Percentiles rank a stretch among this genome's conserved stretches.
phyloP scores from a whole-genome alignment of 495 filamentous ascomycete genomes.

The Halenospora varia region DNA sequence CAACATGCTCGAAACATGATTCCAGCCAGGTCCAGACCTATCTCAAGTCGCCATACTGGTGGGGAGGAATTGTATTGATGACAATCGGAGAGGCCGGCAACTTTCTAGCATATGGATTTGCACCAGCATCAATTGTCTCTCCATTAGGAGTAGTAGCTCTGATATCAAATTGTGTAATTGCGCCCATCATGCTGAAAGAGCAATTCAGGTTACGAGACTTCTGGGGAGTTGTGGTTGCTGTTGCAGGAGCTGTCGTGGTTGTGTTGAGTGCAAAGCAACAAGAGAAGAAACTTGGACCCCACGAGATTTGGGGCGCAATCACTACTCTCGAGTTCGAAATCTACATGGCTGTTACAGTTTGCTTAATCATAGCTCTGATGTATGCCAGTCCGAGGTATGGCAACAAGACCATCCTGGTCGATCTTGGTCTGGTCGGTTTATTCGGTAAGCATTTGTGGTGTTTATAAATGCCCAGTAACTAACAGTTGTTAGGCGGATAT shows the following conservation, averaged over 20 bases:
- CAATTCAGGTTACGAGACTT: conserved; percentile 79
- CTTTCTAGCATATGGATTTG: conserved; percentile 96
- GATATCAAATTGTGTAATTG: conserved; percentile 94
- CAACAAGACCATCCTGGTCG: conserved; percentile 79
- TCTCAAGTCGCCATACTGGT: conserved; percentile 91
- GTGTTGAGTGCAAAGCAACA: conserved; percentile 87
- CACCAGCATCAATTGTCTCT: conserved; percentile 97
- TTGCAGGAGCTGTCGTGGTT: conserved; percentile 85
- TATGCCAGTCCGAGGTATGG: conserved; percentile 81
- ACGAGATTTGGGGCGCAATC: conserved; percentile 86
- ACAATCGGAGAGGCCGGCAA: conserved; percentile 91
- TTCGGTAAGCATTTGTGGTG: conserved; percentile 60
- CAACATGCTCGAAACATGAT: conserved; percentile 28
- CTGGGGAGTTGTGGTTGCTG: conserved; percentile 79
- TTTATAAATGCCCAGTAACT: conserved; percentile 24
- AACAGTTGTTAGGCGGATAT: conserved; percentile 66
- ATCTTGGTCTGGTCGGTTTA: conserved; percentile 86
- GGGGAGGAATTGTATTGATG: conserved; percentile 88
- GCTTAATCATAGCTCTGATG: conserved; percentile 70
- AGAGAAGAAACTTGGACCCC: conserved; percentile 86
- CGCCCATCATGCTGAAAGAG: conserved; percentile 89
- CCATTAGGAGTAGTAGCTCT: conserved; percentile 92
- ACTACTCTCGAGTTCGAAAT: conserved; percentile 86
- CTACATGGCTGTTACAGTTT: conserved; percentile 73
- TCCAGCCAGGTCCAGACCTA: conserved; percentile 41